Conservation (phyloP, 352 stramenopile species). For the Phytopythium litorale region DNA sequence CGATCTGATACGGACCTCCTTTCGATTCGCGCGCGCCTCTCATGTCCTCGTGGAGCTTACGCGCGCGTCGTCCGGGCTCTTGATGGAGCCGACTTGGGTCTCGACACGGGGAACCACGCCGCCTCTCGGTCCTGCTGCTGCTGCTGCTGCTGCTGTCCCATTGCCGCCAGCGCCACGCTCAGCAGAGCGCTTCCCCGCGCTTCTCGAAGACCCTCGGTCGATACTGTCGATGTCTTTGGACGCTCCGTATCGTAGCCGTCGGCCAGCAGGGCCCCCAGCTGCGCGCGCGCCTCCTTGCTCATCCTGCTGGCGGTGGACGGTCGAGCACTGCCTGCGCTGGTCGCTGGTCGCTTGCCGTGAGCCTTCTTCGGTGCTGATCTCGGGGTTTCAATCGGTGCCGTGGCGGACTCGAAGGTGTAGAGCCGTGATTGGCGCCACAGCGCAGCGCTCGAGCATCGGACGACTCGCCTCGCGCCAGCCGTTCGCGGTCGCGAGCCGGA, state of each 20-base stretch:
- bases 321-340: not conserved
- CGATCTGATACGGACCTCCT: not conserved
- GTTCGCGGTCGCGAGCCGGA: not conserved
- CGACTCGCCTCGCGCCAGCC: not conserved
- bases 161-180: not conserved
- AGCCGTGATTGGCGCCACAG: conserved; percentile 4
- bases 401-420: not conserved
- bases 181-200: not conserved
- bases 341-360: not conserved
- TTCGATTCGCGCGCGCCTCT: not conserved
- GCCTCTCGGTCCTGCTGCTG: not conserved
- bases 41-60: not conserved
- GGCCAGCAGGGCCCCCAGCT: conserved; percentile 3
- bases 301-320: not conserved
- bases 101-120: conserved; percentile 4
- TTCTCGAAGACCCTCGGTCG: not conserved
- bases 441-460: conserved; percentile 8
- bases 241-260: not conserved
- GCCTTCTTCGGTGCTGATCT: not conserved
- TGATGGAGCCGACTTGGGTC: conserved; percentile 8
- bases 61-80: not conserved
- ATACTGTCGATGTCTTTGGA: not conserved
- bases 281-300: conserved; percentile 1
- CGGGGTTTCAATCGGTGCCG: not conserved
- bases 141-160: conserved; percentile 1